Evolutionary conservation across 148 eudicot species (phyloP), one percentile per base, ranked within the genome.

Genomic region (Polygonum maritimum): DNA sequence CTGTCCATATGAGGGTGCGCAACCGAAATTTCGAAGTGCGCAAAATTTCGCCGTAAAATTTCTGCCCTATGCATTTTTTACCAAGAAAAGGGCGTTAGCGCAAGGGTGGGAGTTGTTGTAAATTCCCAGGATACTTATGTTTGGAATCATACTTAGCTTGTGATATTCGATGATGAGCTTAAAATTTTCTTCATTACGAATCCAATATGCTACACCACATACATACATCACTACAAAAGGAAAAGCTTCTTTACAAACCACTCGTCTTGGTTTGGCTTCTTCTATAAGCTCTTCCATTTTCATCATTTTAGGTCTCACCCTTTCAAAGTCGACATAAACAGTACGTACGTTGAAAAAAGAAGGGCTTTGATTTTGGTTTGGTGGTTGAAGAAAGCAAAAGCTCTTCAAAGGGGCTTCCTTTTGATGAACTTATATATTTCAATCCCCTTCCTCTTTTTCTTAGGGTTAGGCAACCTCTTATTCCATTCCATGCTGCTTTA

Each of bases 241-340:
- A 54, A 54, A 54, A 54, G 60, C 60, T 54, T 54, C 60, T 54
- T 54, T 54, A 54, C n/a, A 54, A 54, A 5, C 60, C 60, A 54
- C 60, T 54, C 60, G 60, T 5, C 60, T 54, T 54, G 22, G 60
- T 54, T 54, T 54, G 60, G 60, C 60, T 54, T 54, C 60, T 54
- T 54, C 60, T n/a, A 54, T 15, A 54, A 54, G 60, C 60, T 54
- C 60, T 18, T 54, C 22, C 26, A 54, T 54, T 5, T 54, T 54
- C 60, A 54, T 54, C 60, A 54, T 54, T 18, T 54, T 6, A 54
- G 60, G 3, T 5, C 19, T 19, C 26, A 54, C 7, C 26, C 22
- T 54, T 54, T 54, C 22, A 54, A 54, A n/a, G 60, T 26, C 31
- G 0, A 26, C 31, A 54, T 0, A 54, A 26, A 1, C 31, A 26